Evolutionary conservation across 352 stramenopile species (phyloP), one percentile per base, ranked within the genome.

Genomic region (Phytophthora vignae): DNA sequence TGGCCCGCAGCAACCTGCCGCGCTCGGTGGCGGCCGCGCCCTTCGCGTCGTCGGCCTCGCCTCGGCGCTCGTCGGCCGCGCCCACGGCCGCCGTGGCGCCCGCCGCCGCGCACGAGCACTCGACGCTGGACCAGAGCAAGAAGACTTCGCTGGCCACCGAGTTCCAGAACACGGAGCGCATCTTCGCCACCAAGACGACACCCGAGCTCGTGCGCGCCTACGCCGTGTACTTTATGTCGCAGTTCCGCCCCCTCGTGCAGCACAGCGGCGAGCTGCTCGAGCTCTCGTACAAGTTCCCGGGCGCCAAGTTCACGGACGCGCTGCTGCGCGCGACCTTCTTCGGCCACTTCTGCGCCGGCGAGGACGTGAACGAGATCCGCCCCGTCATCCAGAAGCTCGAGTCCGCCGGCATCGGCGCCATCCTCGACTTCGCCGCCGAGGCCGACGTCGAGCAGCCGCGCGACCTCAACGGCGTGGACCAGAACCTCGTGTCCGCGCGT

Each of bases 391-490:
- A 83, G 21, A 81, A 96, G 48, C 79, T 98, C 33, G 67, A 90
- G 29, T 55, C 84, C 21, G 85, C 88, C 2, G 93, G 93, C 15
- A 96, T 99, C 57, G 94, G 95, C 11, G 89, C 85, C 36, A 99
- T 99, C 65, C 79, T 99, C 10, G 98, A 99, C 78, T 99, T 99
- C 82, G 97, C 97, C 3, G 97, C 96, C 8, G 97, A 99, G 71
- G 90, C 88, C 36, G 94, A 98, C 67, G 87, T 97, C 5, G 85
- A 90, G 64, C 77, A 95, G 63, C 87, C 86, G 48, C 90, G 85
- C 38, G 84, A 92, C 53, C 71, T 96, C 10, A 93, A 90, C 60
- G 87, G 90, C 27, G 88, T 94, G 31, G 82, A 82, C 46, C 85
- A 96, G 66, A 96, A 91, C 73, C 81, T 95, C 56, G 74, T 96